These are phyloP conservation scores for Globisporangium viniferum DNA, from an alignment of 352 stramenopile genomes.

Conservation along the genomic window DNA sequence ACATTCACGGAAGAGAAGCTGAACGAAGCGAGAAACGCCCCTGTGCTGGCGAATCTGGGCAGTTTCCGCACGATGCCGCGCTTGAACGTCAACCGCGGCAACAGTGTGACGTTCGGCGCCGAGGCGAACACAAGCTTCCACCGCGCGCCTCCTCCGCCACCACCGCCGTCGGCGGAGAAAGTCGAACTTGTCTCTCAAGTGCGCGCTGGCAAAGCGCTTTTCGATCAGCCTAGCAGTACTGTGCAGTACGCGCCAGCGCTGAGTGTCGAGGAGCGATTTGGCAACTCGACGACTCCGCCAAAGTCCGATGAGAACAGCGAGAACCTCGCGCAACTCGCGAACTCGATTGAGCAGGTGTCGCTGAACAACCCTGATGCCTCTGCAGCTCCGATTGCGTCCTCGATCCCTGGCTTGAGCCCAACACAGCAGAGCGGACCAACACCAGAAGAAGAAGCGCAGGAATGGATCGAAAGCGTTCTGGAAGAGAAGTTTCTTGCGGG, in stretches of 20 bases:
- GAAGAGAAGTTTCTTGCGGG: conserved; percentile 61
- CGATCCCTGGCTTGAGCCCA: conserved; percentile 37
- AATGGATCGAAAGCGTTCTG: conserved; percentile 77
- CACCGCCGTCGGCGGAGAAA: conserved; percentile 71
- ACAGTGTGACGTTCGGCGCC: conserved; percentile 75
- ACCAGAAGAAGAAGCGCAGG: conserved; percentile 60
- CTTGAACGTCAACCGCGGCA: conserved; percentile 41
- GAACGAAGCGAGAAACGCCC: conserved; percentile 51
- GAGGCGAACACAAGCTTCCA: conserved; percentile 55
- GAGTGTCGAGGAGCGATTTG: conserved; percentile 15
- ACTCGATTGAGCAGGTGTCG: conserved; percentile 37
- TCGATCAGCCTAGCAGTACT: conserved; percentile 23
- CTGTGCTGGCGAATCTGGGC: conserved; percentile 61
- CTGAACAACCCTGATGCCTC: conserved; percentile 11
- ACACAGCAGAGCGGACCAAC: conserved; percentile 27
- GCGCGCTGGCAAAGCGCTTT: conserved; percentile 34
- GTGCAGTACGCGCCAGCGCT: conserved; percentile 17
- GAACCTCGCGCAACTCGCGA: conserved; percentile 44
- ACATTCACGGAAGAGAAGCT: conserved; percentile 71
- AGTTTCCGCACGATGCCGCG: conserved; percentile 74
- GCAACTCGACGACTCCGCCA: conserved; percentile 16
- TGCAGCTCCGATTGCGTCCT: conserved; percentile 22
- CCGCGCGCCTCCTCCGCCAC: conserved; percentile 54
- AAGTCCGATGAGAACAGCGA: conserved; percentile 28
- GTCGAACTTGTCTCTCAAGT: conserved; percentile 62